phyloP scores from a whole-genome alignment of 2,329 filamentous ascomycete species.

The Aspergillus aculeatinus region DNA sequence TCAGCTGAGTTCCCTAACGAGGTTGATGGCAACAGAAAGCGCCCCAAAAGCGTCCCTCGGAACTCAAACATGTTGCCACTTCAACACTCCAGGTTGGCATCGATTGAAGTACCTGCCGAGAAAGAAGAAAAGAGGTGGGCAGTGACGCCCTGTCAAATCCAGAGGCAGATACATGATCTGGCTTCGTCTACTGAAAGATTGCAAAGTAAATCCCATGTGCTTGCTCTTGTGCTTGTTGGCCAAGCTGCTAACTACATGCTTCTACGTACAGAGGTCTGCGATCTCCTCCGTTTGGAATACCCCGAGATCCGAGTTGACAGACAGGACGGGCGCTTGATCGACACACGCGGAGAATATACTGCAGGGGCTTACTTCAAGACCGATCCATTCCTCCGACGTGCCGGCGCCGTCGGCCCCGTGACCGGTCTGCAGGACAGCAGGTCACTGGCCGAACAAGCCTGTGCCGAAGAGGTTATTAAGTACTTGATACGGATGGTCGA shows the following conservation, averaged over 20 bases:
- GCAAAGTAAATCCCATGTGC: slow-evolving; percentile 19
- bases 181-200: slow-evolving; percentile 15
- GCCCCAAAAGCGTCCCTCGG: background rate
- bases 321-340: slow-evolving; percentile 10
- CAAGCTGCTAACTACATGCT: background rate
- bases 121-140: slow-evolving; percentile 20
- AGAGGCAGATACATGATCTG: slow-evolving; percentile 10
- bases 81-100: slow-evolving; percentile 17
- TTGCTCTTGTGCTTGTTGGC: background rate
- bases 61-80: slow-evolving; percentile 26
- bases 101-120: slow-evolving; percentile 8
- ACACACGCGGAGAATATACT: slow-evolving; percentile 17
- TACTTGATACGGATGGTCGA: slow-evolving; percentile 30
- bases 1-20: background rate
- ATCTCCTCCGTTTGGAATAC: slow-evolving; percentile 22
- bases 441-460: slow-evolving; percentile 19
- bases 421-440: slow-evolving; percentile 10
- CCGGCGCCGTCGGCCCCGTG: slow-evolving; percentile 27
- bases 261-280: slow-evolving; percentile 22
- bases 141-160: slow-evolving; percentile 17
- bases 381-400: slow-evolving; percentile 31
- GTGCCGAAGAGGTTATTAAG: slow-evolving; percentile 26
- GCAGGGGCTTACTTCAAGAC: slow-evolving; percentile 24
- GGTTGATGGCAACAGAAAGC: background rate
- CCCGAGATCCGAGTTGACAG: slow-evolving; percentile 21